phyloP scores from a whole-genome alignment of 129 eudicot species.

The Artemisia argyi region DNA sequence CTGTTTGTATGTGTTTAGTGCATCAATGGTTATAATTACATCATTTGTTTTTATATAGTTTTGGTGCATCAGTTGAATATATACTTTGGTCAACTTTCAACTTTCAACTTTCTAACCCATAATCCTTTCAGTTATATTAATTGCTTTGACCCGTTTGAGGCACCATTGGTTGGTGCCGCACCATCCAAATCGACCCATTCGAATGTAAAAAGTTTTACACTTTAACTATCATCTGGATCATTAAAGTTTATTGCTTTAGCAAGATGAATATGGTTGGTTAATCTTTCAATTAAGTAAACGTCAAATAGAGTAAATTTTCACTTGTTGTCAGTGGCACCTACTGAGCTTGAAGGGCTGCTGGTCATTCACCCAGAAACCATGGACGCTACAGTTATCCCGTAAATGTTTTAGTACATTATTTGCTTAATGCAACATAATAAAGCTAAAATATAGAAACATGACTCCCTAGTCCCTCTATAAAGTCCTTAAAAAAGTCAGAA shows the following conservation, averaged over 20 bases:
- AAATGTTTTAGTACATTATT: conserved; percentile 22
- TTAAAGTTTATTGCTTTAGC: neutral
- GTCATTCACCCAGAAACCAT: conserved; percentile 75
- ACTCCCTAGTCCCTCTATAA: no score
- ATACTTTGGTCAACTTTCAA: neutral
- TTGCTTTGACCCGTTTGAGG: neutral
- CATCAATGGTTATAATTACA: no score
- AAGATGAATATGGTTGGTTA: neutral
- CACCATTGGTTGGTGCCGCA: no score
- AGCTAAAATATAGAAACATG: no score
- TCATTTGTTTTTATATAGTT: no score
- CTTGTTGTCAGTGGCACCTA: conserved; percentile 78
- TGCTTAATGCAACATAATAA: neutral
- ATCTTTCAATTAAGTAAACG: neutral
- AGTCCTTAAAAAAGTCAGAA: no score
- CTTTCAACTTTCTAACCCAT: neutral
- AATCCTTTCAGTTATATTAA: neutral
- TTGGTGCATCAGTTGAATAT: no score
- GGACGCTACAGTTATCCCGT: conserved; percentile 97
- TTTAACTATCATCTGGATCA: neutral
- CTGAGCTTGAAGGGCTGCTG: conserved; percentile 92
- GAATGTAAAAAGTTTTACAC: neutral
- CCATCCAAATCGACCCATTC: neutral
- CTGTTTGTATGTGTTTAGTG: no score
- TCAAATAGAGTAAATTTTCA: conserved; percentile 2